Base-by-base conservation (phyloP, 1,284 basidiomycete genomes). In the Ustilago loliicola region DNA sequence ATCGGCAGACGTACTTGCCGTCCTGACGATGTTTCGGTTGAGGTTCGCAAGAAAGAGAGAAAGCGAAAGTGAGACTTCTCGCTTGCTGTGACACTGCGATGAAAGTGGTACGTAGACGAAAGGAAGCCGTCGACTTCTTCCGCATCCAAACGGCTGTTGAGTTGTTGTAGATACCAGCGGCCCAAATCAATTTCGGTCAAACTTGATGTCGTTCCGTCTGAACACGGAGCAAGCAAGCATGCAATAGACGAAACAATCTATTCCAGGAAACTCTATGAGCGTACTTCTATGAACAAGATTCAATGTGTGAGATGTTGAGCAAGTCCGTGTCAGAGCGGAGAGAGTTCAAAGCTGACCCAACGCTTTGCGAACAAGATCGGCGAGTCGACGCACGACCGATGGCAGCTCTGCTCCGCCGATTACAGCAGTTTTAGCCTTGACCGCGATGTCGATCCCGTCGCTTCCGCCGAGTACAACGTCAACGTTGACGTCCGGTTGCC, bases 401-500 rank as follows among this genome's bases (percentile, higher is more conserved):
- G 29, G 29, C n/a, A 71, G 45, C n/a, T 61, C 30, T 0, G 15
- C 23, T 19, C 42, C 42, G 1, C 25, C 36, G 3, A 76, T 21
- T 0, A 69, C 55, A 1, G 1, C 21, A 1, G 23, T 50, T 19
- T 62, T 64, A 9, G 71, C 66, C 52, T 72, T 73, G 54, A 77
- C 40, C 45, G 66, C 75, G 5, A 77, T 17, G 27, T 69, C 53
- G 9, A 71, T 25, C 1, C 56, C 38, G 1, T 42, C 48, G 2
- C 2, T 17, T 30, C 25, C 45, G 9, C 59, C 45, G 21, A 77
- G 60, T 2, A 69, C 63, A 21, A 71, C 40, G 25, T 77, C 71
- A 2, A 77, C 30, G 27, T 66, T 70, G 38, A 77, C 66, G 25
- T 77, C 71, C 0, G 75, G 70, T 32, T 62, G 64, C 32, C 58